Percentiles rank a stretch among this genome's conserved stretches.
phyloP scores from a whole-genome alignment of 768 basidiomycete species.

The Agaricus blazei region DNA sequence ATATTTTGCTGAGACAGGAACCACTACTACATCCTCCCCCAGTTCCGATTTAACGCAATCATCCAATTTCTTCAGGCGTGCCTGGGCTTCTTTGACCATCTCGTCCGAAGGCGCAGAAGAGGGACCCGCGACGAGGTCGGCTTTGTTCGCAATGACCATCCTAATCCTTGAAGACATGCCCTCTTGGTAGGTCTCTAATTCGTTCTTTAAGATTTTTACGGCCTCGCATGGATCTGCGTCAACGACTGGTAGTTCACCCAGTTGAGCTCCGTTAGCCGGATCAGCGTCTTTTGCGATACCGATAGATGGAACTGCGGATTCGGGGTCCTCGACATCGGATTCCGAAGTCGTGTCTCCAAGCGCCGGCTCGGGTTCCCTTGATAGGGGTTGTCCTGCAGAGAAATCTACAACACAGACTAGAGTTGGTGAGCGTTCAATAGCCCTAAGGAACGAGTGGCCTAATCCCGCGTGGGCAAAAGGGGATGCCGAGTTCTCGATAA shows the following conservation, averaged over 20 bases:
- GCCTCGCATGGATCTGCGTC: conserved; percentile 66
- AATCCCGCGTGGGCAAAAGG: conserved; percentile 53
- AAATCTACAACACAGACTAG: conserved; percentile 93
- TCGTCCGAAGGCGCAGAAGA: conserved; percentile 25
- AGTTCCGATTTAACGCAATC: conserved; percentile 49
- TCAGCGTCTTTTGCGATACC: background rate
- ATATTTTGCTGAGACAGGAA: conserved; percentile 83
- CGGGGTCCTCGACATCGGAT: background rate
- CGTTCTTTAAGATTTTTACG: conserved; percentile 64
- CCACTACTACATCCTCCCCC: conserved; percentile 53
- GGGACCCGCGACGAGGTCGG: conserved; percentile 65
- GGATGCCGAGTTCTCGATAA: conserved; percentile 61
- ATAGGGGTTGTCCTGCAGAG: conserved; percentile 34
- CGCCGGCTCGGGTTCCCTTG: background rate
- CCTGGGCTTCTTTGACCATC: conserved; percentile 47
- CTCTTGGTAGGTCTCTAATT: conserved; percentile 76
- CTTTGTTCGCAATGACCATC: conserved; percentile 93
- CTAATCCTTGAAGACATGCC: conserved; percentile 75
- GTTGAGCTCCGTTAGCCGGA: background rate
- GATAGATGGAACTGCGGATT: background rate
- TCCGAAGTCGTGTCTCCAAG: background rate
- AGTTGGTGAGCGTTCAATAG: conserved; percentile 88
- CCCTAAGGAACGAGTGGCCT: conserved; percentile 89
- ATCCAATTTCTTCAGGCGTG: conserved; percentile 53
- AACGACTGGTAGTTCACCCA: background rate